Base-by-base conservation (phyloP, 78 protist genomes). In the Dictyostelium brefeldianum region DNA sequence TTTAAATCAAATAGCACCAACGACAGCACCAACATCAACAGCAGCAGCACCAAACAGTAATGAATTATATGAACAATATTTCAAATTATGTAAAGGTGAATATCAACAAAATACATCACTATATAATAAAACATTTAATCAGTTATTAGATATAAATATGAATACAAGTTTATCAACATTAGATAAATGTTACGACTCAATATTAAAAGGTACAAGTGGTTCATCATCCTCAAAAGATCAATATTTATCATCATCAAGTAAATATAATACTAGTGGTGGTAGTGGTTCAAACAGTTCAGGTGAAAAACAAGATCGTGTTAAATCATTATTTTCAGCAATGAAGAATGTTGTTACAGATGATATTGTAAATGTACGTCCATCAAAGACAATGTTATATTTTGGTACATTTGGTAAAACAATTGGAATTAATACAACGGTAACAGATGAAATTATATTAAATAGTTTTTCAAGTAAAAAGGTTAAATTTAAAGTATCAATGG, bases 311-410 rank as follows among this genome's bases (percentile, higher is more conserved):
- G 20, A 12, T 5, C 50, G 17, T 53, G 27, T 43, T 18, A 81
- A 81, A 69, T 81, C 89, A 31, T 54, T 81, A 9, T 36, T 81
- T 10, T 46, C 89, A 3, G 78, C 67, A 27, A 64, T 81, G 8
- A 81, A 81, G 46, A 27, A 48, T n/a, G 81, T 56, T 0, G 83
- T 78, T 25, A 17, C 64, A 4, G 79, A 83, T 8, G 91, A 83
- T 50, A 53, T 47, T 3, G 4, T 43, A 56, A 36, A 27, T 27
- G 18, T 83, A 15, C 51, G 46, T 12, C 81, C 46, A 18, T 56
- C 77, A 0, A 83, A 83, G 25, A 53, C 50, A 0, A 27, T 83
- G 36, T n/a, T 83, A 17, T 83, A 69, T 71, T 83, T 71, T 22
- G 75, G 81, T 10, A 22, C 4, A 8, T 22, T 22, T 54, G 80